Conservation (phyloP, 2,329 filamentous ascomycete species). For the Colletotrichum tamarilloi region DNA sequence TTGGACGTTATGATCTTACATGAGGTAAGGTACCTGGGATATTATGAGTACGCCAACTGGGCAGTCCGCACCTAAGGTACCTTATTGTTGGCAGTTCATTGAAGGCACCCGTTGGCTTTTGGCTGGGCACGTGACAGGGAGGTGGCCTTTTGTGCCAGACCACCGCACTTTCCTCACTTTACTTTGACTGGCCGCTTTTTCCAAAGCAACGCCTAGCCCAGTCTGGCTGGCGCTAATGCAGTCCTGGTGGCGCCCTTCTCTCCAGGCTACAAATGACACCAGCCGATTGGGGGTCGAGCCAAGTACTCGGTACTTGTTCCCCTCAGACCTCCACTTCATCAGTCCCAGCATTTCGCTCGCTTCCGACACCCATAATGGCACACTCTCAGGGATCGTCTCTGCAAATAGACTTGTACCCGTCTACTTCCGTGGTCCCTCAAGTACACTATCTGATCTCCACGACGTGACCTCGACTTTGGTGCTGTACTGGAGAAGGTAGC, state of each 20-base stretch:
- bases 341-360: constrained; percentile 10
- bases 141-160: constrained; percentile 5
- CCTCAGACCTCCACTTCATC: constrained; percentile 9
- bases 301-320: constrained; percentile 19
- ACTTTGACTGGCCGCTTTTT: constrained; percentile 26
- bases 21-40: neutral
- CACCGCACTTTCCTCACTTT: neutral
- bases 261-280: neutral
- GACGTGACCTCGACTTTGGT: constrained; percentile 23
- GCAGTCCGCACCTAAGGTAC: neutral
- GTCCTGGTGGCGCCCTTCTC: constrained; percentile 21
- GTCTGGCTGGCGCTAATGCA: constrained; percentile 36
- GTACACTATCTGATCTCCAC: constrained; percentile 31
- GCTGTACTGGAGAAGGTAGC: constrained; percentile 6
- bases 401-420: constrained; percentile 13
- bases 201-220: constrained; percentile 23
- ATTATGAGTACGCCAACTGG: neutral
- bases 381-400: constrained; percentile 11
- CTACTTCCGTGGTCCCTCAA: constrained; percentile 5
- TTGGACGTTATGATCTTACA: neutral
- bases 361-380: neutral
- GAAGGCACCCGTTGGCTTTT: neutral
- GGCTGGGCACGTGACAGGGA: constrained; percentile 25
- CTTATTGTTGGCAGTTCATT: neutral
- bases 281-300: neutral